Evolutionary conservation across 805 yeast species (phyloP), one percentile per base, ranked within the genome.

Genomic region (Maudiozyma barnettii): DNA sequence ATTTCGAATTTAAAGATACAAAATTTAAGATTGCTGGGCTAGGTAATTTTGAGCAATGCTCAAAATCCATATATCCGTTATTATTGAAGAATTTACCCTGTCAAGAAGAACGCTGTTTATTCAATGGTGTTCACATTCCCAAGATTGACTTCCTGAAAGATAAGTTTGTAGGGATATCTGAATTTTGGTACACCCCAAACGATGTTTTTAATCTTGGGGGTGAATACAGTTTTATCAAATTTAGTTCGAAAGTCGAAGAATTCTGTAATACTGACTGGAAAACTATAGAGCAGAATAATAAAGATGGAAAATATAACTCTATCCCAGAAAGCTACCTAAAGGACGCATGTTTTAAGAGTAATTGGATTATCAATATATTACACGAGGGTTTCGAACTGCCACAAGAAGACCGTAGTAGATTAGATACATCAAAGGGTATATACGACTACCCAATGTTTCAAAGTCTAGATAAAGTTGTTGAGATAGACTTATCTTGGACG

Each of bases 171-270:
- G 99, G 99, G 0, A 82, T 91, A 20, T 86, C 96, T 7, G 99
- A 93, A 65, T 93, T 88, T 68, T 93, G 98, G 97, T 91, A 93
- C 62, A 88, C 97, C 0, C 90, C 96, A 3, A 85, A 89, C 58
- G 98, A 91, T 60, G 78, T 91, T 4, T 90, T 90, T 63, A 79
- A 82, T 37, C 75, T 88, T 69, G 91, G 95, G 2, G 98, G 97
- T 13, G 87, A 81, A 47, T 90, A 90, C 63, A 86, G 86, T 58
- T 91, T 81, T 60, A 72, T 76, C 35, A 69, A 74, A 37, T 88
- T 85, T 58, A 83, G 79, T 60, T 76, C 71, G 33, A 75, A 77
- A 45, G 84, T 89, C 3, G 75, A 76, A 50, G 73, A 74, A 30
- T 89, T 81, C 57, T 93, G 99, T 69, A 82, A 78, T 53, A 73